Evolutionary conservation across 164 flowering plant species (phyloP).

Genomic region (Dillenia suffruticosa): DNA sequence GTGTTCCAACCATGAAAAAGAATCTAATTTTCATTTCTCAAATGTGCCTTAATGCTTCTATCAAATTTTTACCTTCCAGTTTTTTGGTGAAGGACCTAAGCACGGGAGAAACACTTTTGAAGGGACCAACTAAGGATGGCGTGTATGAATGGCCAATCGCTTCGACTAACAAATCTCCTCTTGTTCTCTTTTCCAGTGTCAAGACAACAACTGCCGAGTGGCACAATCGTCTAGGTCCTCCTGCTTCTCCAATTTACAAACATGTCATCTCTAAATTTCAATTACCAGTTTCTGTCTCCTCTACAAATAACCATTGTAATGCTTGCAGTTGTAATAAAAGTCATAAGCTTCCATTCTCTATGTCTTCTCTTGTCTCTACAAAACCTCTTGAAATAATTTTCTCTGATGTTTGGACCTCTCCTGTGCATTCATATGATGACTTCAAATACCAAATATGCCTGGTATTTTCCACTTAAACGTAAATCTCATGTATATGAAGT

Average conservation of each 20-base stretch:
- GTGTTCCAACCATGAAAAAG: not conserved
- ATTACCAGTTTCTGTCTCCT: not conserved
- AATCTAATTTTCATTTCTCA: too few species aligned
- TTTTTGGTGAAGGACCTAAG: too few species aligned
- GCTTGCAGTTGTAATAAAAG: too few species aligned
- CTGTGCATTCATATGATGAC: too few species aligned
- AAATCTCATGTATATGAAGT: not conserved
- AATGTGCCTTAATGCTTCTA: not conserved
- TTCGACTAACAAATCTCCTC: not conserved
- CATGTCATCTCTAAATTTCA: not conserved
- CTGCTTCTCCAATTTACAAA: too few species aligned
- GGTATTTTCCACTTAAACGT: too few species aligned
- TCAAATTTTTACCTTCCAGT: too few species aligned
- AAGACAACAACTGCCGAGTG: not conserved
- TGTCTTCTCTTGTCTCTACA: not conserved
- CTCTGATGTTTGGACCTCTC: too few species aligned
- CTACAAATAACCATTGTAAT: too few species aligned
- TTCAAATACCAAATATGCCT: too few species aligned
- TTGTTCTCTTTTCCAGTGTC: not conserved
- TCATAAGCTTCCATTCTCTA: not conserved
- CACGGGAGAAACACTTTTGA: too few species aligned
- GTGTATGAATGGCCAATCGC: constrained; percentile 2
- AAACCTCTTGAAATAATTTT: not conserved
- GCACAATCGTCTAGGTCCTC: too few species aligned
- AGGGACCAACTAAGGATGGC: not conserved